Conservation (phyloP, 345 rosid species). For the Rhodamnia argentea region DNA sequence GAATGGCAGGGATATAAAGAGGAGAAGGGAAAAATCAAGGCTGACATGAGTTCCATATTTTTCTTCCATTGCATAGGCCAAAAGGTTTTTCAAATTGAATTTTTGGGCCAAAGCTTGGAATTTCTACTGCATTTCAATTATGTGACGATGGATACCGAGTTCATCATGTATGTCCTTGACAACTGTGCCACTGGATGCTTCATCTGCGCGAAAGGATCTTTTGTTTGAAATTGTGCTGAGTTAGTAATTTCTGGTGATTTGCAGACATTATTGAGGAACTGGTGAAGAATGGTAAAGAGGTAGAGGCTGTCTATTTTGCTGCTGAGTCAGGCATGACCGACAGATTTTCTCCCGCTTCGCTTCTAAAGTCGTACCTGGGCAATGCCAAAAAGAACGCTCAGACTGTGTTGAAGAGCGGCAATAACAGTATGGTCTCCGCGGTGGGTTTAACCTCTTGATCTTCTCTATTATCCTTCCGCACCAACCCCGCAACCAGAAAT, state of each 20-base stretch:
- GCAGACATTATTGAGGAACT: constrained; percentile 42
- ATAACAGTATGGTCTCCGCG: constrained; percentile 19
- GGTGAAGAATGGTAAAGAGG: constrained; percentile 39
- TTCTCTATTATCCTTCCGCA: neutral
- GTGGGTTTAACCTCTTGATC: constrained; percentile 7
- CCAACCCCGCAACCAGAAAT: neutral
- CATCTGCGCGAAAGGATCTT: neutral
- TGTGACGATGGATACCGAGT: neutral
- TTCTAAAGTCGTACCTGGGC: constrained; percentile 34
- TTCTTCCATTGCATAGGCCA: neutral
- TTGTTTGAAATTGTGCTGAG: neutral
- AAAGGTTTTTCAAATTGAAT: neutral
- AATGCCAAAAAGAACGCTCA: constrained; percentile 29
- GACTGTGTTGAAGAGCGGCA: constrained; percentile 23
- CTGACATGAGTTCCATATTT: neutral
- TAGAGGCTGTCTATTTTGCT: constrained; percentile 52
- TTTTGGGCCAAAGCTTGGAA: neutral
- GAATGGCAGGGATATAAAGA: neutral
- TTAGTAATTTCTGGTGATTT: neutral
- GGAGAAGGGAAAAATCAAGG: neutral
- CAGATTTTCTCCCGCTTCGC: constrained; percentile 32
- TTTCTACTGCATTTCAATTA: neutral
- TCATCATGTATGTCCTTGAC: neutral
- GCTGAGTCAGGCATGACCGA: constrained; percentile 37
- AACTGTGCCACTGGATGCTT: neutral